Evolutionary conservation across 2,329 filamentous ascomycete species (phyloP), one percentile per base, ranked within the genome.

Genomic region (Hypomyces perniciosus): DNA sequence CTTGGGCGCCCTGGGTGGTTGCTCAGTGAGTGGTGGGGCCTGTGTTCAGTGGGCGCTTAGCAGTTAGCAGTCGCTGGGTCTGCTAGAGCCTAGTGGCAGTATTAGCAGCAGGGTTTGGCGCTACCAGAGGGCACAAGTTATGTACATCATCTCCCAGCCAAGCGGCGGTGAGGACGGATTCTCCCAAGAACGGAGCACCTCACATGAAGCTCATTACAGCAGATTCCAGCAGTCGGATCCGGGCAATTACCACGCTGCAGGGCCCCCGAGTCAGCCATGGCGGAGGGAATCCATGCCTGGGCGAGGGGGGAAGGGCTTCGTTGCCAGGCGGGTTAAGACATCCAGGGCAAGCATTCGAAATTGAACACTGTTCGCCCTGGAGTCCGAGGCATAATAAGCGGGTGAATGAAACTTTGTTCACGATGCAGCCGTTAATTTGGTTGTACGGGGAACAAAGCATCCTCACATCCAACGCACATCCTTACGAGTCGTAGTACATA

Each of bases 11-110:
- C 8, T 35, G 26, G 41, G 42, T 46, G 51, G 51, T 53, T 50
- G 51, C 51, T 53, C 37, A 53, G 51, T 50, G 46, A 50, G 40
- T 29, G 13, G 51, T 53, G 51, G 51, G 35, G 51, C 40, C n/a
- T 34, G 51, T 50, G 47, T 37, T 38, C 51, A 46, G 51, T 53
- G 42, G 42, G 51, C 51, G 51, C 47, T 53, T 53, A 53, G 51
- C 20, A 34, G 51, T 20, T 38, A 38, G 20, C 35, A 38, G 35
- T 38, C 20, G 20, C 35, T 12, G 35, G 35, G 12, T n/a, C 20
- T 12, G 35, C 35, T 38, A 20, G 35, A 38, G 35, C 6, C 35
- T 38, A 38, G 20, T 12, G 38, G 13, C 20, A 6, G 29, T 8
- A 8, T 29, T 10, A 48, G 45, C 41, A 20, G 42, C 31, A 46